Conservation (phyloP, 192 early-diverging fungal genomes). For the Backusella macrospora region DNA sequence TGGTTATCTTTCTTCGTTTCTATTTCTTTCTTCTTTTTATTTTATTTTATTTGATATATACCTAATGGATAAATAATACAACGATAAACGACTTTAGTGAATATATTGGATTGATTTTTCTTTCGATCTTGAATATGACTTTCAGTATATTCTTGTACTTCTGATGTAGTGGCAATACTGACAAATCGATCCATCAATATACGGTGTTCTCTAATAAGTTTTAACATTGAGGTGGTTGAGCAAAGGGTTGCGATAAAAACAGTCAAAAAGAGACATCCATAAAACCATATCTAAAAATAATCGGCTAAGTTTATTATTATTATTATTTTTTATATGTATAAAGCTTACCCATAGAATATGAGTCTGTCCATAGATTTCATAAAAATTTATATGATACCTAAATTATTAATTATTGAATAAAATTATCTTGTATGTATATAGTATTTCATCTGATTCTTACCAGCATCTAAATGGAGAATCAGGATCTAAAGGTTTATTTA, state of each 20-base stretch:
- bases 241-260: not conserved
- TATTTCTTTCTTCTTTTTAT: not conserved
- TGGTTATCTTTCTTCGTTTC: not conserved
- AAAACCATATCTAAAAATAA: not conserved
- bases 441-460: not conserved
- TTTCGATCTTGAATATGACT: not conserved
- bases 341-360: not conserved
- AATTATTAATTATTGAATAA: not conserved
- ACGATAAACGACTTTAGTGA: not conserved
- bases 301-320: not conserved
- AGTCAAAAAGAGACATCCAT: not conserved
- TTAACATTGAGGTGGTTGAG: not conserved
- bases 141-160: not conserved
- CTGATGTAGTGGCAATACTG: not conserved
- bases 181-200: not conserved
- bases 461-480: not conserved
- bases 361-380: not conserved
- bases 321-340: not conserved
- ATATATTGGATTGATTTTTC: not conserved
- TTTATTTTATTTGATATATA: not conserved
- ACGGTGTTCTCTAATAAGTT: not conserved
- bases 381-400: conserved; percentile 1
- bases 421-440: not conserved
- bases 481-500: not conserved
- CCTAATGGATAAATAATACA: conserved; percentile 1